Base-by-base conservation (phyloP, 2,329 filamentous ascomycete genomes). In the Scolecobasidium constrictum region DNA sequence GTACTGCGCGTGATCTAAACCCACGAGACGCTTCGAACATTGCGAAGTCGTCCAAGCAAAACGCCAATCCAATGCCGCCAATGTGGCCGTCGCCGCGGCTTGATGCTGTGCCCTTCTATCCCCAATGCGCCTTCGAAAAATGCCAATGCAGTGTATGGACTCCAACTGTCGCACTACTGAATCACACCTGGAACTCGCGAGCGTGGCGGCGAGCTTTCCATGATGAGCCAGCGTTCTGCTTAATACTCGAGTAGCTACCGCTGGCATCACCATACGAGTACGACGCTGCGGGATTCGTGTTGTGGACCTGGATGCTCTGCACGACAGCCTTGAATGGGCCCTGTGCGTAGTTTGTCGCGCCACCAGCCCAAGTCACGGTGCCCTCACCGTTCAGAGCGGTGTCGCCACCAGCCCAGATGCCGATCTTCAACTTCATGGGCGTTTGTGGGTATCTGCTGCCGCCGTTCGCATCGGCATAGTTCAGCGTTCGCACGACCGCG, bases 351-450 rank as follows among this genome's bases (percentile, higher is more conserved):
- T 95, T 78, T 38, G 86, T 94, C 38, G 77, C 73, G 12, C 92
- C 92, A 43, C 82, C 76, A 44, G 92, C 85, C 92, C 92, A 98
- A 50, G 78, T 69, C 53, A 96, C 86, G n/a, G 90, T 95, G 46
- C 92, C 92, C 11, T 72, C 60, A 1, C 79, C 57, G 61, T 95
- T 95, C 26, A 31, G n/a, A 19, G 70, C 71, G 1, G 85, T 64
- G 61, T 96, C 92, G 52, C 92, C 92, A 55, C 87, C 92, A 42
- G 86, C 80, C 92, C 92, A 98, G 44, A 82, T 69, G 47, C 92
- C 92, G 53, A 96, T 79, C 64, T 90, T 93, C 18, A 63, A 52
- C 23, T 76, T 75, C 78, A 83, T 82, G 1, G 84, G 84, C 0
- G 83, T 87, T 57, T 90, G 84, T 0, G 84, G 84, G 57, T 76